Conservation (phyloP, 768 basidiomycete genomes). For the Lactarius hengduanensis region DNA sequence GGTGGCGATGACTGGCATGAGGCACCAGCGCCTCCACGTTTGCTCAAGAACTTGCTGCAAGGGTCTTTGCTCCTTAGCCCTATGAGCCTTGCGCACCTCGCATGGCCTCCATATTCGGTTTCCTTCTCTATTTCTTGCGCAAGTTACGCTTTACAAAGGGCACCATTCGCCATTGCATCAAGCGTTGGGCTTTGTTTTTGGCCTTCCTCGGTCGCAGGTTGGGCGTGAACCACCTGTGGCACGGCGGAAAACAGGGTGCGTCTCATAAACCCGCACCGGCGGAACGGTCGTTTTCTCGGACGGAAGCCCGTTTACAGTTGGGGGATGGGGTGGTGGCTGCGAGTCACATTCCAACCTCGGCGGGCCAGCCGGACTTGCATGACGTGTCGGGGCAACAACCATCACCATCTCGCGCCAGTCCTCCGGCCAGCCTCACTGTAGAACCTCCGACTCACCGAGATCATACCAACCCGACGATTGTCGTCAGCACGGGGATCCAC, state of each 20-base stretch:
- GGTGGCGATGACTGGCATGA: not conserved
- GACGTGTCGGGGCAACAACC: not conserved
- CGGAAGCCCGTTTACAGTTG: not conserved
- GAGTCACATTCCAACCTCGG: conserved; percentile 12
- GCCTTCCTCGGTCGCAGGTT: conserved; percentile 13
- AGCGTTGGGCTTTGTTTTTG: not conserved
- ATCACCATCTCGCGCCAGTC: not conserved
- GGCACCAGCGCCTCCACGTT: not conserved
- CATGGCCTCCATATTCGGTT: conserved; percentile 8
- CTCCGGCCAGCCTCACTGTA: not conserved
- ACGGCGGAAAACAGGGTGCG: not conserved
- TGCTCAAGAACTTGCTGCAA: not conserved
- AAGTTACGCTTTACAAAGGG: not conserved
- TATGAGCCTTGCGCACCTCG: not conserved
- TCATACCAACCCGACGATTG: not conserved
- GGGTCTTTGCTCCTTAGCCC: not conserved
- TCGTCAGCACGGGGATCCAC: not conserved
- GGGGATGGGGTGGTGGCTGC: conserved; percentile 13
- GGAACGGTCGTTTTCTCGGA: not conserved
- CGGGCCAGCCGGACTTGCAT: conserved; percentile 8
- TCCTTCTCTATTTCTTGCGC: conserved; percentile 11
- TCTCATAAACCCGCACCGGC: not conserved
- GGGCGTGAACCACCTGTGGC: not conserved
- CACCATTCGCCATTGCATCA: not conserved
- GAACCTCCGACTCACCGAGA: not conserved